Evolutionary conservation across 1,284 basidiomycete genomes (phyloP), one percentile per base, ranked within the genome.

Genomic region (Salmacisia buchloeana): DNA sequence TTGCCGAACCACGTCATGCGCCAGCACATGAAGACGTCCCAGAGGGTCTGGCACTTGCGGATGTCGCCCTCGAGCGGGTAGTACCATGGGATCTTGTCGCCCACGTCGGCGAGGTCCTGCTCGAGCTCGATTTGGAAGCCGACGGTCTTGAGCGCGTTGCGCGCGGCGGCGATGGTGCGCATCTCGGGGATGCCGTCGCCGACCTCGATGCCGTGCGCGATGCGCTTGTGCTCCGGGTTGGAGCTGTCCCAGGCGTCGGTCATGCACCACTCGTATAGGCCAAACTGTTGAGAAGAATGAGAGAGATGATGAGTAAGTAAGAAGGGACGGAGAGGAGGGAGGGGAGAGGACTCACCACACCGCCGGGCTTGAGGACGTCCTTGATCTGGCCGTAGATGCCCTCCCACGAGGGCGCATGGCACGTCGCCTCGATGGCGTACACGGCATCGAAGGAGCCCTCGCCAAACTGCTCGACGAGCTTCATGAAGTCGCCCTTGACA

Each of bases 181-280:
- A 98, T 97, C 83, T 97, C 92, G 23, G 94, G 92, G 76, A 98
- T 97, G 70, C 96, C 94, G 80, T 96, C 93, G 52, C 94, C 94
- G 61, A 97, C 72, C 80, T 85, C 80, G 64, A 81, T 81, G 9
- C 80, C 87, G 83, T 97, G 93, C 21, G 92, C 90, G 67, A 98
- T 88, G 63, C 86, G 86, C 83, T 94, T 94, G 86, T 98, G 94
- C 68, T 86, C 82, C 18, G 93, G 89, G 81, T 86, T 90, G 13
- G 87, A 87, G 1, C 90, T 85, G 80, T 98, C 91, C 90, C 92
- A 98, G 10, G 81, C 81, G 81, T 97, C 94, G 56, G 94, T 97
- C 94, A 98, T 97, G 82, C 88, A 90, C 94, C 94, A 98, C 80
- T 97, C 94, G 82, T 97, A 97, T 49, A 97, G 89, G 79, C 93